These are phyloP conservation scores for Panicum miliaceum DNA, from an alignment of 176 grass and related monocot species.

Conservation along the genomic window DNA sequence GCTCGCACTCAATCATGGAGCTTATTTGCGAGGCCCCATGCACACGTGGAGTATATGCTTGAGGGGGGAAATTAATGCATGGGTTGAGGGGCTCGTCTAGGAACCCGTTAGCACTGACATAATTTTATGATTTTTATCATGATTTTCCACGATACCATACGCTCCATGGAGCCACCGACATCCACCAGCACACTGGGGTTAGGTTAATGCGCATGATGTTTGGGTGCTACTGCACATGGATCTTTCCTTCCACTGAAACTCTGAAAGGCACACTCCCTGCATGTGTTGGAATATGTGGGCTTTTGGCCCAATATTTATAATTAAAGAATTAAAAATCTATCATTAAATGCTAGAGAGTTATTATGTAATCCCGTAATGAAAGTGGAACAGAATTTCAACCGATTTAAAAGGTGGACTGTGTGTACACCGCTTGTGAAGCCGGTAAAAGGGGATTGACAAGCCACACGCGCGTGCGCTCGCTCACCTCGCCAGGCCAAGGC, in stretches of 20 bases:
- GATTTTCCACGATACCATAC: not conserved
- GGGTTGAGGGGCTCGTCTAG: not conserved
- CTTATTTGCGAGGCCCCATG: conserved; percentile 3
- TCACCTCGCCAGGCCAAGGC: no score
- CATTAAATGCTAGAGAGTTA: no score
- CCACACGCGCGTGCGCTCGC: no score
- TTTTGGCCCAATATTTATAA: no score
- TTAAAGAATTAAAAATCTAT: no score
- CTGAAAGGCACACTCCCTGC: no score
- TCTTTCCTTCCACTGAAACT: not conserved
- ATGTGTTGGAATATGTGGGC: no score
- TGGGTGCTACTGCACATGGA: not conserved
- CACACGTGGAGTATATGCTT: not conserved
- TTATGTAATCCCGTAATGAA: no score
- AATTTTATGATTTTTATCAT: not conserved
- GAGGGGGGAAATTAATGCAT: not conserved
- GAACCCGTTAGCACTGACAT: conserved; percentile 14
- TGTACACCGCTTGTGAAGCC: no score
- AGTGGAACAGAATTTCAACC: no score
- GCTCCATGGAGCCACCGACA: conserved; percentile 19
- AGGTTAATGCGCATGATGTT: not conserved
- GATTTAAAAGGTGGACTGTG: no score
- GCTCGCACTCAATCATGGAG: conserved; percentile 32
- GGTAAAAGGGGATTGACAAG: no score
- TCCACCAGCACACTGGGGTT: not conserved